A percentile compares a stretch with the other conserved stretches of the same genome.
Evolutionary conservation across 805 yeast genomes (phyloP).

Genomic region (Sugiyamaella smithiae): DNA sequence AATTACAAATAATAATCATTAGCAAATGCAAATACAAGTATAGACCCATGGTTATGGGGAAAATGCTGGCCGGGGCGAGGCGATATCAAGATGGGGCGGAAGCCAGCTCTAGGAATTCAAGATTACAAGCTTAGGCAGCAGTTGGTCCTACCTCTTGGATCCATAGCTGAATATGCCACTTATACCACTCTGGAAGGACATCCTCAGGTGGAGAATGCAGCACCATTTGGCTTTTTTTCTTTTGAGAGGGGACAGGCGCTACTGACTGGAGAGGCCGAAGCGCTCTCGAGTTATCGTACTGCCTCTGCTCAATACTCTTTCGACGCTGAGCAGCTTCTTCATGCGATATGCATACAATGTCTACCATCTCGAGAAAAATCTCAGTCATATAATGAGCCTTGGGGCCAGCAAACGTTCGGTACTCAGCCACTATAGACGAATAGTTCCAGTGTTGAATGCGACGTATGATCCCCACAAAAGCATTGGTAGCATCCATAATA

Average conservation of each 20-base stretch:
- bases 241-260: constrained; percentile 1
- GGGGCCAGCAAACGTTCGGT: constrained; percentile 69
- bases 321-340: constrained; percentile 41
- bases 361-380: constrained; percentile 72
- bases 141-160: too few relatives aligned
- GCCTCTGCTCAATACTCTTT: constrained; percentile 33
- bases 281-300: constrained; percentile 14
- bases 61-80: too few relatives aligned
- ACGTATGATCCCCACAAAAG: constrained; percentile 77
- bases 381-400: constrained; percentile 78
- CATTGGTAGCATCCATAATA: constrained; percentile 74
- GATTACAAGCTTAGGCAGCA: too few relatives aligned
- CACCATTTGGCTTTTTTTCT: constrained; percentile 37
- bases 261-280: background rate
- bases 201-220: constrained; percentile 56
- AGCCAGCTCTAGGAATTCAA: too few relatives aligned
- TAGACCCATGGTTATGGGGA: too few relatives aligned
- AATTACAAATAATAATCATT: too few relatives aligned
- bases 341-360: constrained; percentile 55
- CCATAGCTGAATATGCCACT: constrained; percentile 66
- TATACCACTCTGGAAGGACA: constrained; percentile 75
- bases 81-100: too few relatives aligned
- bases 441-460: constrained; percentile 87
- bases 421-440: constrained; percentile 80
- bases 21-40: too few relatives aligned